These are phyloP conservation scores for Melastoma candidum DNA, from an alignment of 441 rosid species.

Conservation along the genomic window DNA sequence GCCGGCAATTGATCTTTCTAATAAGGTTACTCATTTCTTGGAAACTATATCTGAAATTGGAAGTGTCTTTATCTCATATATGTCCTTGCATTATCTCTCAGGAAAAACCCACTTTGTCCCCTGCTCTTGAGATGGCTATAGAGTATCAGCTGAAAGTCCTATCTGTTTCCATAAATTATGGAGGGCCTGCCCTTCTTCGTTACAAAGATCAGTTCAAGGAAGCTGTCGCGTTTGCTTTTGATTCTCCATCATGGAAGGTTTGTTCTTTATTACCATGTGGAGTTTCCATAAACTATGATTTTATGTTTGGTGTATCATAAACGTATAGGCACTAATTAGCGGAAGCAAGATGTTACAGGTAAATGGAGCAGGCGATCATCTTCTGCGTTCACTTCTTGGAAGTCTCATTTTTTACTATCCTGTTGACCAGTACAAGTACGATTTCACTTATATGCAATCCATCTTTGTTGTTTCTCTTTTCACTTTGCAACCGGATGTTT, in stretches of 20 bases:
- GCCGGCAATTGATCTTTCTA: slow-evolving; percentile 33
- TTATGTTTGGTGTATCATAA: neutral
- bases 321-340: neutral
- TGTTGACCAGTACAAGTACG: slow-evolving; percentile 84
- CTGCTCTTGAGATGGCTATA: slow-evolving; percentile 91
- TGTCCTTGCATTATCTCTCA: slow-evolving; percentile 24
- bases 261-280: slow-evolving; percentile 12
- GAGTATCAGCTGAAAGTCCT: slow-evolving; percentile 89
- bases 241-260: slow-evolving; percentile 99
- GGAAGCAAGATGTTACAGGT: slow-evolving; percentile 36
- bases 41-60: slow-evolving; percentile 17
- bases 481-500: slow-evolving; percentile 8
- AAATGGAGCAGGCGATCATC: slow-evolving; percentile 94
- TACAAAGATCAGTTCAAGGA: slow-evolving; percentile 70
- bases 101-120: slow-evolving; percentile 81
- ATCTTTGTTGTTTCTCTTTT: slow-evolving; percentile 8
- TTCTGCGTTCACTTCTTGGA: slow-evolving; percentile 87
- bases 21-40: slow-evolving; percentile 47
- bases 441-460: slow-evolving; percentile 10
- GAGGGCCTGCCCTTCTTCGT: slow-evolving; percentile 76
- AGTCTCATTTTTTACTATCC: slow-evolving; percentile 92
- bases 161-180: slow-evolving; percentile 89
- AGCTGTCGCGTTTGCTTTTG: slow-evolving; percentile 77
- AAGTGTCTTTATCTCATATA: slow-evolving; percentile 16
- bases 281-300: slow-evolving; percentile 6